These are phyloP conservation scores for Tulasnella sp. DNA, from an alignment of 768 basidiomycete genomes.

Conservation along the genomic window DNA sequence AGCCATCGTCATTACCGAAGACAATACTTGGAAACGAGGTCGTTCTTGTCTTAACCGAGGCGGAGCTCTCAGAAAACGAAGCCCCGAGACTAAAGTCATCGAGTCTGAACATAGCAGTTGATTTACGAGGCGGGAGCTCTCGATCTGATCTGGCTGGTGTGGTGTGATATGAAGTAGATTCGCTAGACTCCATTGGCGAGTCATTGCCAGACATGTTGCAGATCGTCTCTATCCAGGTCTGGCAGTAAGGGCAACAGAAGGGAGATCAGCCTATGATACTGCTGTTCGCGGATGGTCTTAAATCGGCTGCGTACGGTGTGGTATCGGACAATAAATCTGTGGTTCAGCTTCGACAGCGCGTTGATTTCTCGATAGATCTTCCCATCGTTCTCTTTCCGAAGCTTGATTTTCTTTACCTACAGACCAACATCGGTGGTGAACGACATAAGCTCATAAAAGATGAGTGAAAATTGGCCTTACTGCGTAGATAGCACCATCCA, in stretches of 20 bases:
- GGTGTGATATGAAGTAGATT: slow-evolving; percentile 34
- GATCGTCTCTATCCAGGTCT: slow-evolving; percentile 69
- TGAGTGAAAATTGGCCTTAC: slow-evolving; percentile 33
- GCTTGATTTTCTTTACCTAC: slow-evolving; percentile 78
- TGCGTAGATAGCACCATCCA: slow-evolving; percentile 76
- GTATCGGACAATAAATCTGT: slow-evolving; percentile 85
- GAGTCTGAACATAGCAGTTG: slow-evolving; percentile 1
- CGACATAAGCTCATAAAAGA: not conserved
- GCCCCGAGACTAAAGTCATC: slow-evolving; percentile 47
- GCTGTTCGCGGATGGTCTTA: not conserved
- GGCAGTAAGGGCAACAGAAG: not conserved
- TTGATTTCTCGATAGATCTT: slow-evolving; percentile 89
- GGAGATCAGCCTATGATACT: not conserved
- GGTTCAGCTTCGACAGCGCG: slow-evolving; percentile 74
- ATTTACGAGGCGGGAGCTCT: slow-evolving; percentile 3
- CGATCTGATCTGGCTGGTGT: not conserved
- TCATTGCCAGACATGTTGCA: slow-evolving; percentile 37
- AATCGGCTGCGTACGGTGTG: slow-evolving; percentile 37
- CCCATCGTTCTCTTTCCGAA: slow-evolving; percentile 68
- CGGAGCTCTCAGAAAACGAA: not conserved
- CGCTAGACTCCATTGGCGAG: slow-evolving; percentile 31
- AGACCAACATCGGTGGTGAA: not conserved
- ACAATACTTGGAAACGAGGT: slow-evolving; percentile 78
- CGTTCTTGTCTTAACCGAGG: slow-evolving; percentile 28
- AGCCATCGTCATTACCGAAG: slow-evolving; percentile 37